phyloP scores from a whole-genome alignment of 176 grass and related monocot species.

The Miscanthus lutarioriparius region DNA sequence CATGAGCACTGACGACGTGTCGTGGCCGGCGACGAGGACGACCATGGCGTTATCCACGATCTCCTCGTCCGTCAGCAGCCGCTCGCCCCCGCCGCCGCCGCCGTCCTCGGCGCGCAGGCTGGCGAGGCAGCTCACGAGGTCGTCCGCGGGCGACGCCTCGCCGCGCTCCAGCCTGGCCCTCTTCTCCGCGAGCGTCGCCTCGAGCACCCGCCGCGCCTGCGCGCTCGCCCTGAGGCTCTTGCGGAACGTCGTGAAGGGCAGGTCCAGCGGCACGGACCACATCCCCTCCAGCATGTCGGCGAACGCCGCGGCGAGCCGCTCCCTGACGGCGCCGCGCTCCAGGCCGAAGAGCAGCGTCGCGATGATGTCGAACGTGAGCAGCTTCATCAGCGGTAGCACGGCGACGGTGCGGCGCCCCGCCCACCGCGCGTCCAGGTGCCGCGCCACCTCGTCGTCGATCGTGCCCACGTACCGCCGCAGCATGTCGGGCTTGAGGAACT shows the following conservation, averaged over 20 bases:
- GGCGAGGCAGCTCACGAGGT: slow-evolving; percentile 48
- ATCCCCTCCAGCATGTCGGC: slow-evolving; percentile 39
- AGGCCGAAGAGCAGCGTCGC: slow-evolving; percentile 46
- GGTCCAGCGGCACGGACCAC: slow-evolving; percentile 50
- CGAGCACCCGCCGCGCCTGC: slow-evolving; percentile 16
- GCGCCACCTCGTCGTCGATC: slow-evolving; percentile 50
- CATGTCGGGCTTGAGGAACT: slow-evolving; percentile 54
- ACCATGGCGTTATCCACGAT: slow-evolving; percentile 55
- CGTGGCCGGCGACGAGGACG: slow-evolving; percentile 37
- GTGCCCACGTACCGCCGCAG: slow-evolving; percentile 46
- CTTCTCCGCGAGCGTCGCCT: slow-evolving; percentile 29
- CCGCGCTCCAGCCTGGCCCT: slow-evolving; percentile 26
- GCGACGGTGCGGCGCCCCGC: not conserved
- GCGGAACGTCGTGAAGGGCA: slow-evolving; percentile 54
- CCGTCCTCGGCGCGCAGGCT: not conserved
- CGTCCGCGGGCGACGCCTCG: not conserved
- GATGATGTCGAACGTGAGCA: slow-evolving; percentile 55
- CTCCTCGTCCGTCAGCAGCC: slow-evolving; percentile 51
- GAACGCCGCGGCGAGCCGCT: slow-evolving; percentile 37
- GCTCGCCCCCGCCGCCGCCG: not conserved
- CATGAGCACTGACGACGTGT: slow-evolving; percentile 52
- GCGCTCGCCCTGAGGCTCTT: slow-evolving; percentile 42
- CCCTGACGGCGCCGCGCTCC: slow-evolving; percentile 26
- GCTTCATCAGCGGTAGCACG: slow-evolving; percentile 56
- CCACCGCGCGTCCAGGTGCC: slow-evolving; percentile 44